phyloP scores from a whole-genome alignment of 805 yeast genomes.

The Wickerhamiella hasegawae region DNA sequence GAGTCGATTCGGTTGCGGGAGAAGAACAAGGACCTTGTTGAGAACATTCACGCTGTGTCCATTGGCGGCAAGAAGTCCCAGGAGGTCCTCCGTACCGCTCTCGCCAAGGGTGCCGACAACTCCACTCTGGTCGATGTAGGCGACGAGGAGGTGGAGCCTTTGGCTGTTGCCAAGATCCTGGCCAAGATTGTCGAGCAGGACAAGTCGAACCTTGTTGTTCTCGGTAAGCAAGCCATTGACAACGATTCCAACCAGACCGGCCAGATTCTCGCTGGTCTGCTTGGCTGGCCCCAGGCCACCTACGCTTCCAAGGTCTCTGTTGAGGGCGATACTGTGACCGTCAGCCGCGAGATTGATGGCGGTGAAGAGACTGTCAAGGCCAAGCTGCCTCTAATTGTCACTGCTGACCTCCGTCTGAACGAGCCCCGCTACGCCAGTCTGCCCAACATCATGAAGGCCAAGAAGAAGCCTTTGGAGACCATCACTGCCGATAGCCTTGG shows the following conservation, averaged over 20 bases:
- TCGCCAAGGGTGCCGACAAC: conserved; percentile 89
- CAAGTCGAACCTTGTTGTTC: conserved; percentile 58
- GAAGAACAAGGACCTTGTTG: conserved; percentile 47
- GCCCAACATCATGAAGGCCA: conserved; percentile 96
- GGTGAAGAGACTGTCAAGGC: conserved; percentile 76
- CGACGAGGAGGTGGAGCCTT: conserved; percentile 58
- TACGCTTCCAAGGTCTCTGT: conserved; percentile 76
- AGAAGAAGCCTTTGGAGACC: conserved; percentile 78
- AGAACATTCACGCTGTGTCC: conserved; percentile 75
- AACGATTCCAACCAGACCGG: conserved; percentile 93
- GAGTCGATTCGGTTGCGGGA: conserved; percentile 75
- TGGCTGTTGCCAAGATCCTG: conserved; percentile 76
- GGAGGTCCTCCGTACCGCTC: conserved; percentile 73
- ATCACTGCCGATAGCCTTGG: conserved; percentile 51
- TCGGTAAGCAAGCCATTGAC: conserved; percentile 96
- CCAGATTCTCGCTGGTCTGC: conserved; percentile 84
- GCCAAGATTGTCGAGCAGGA: conserved; percentile 55
- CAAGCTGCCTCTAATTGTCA: conserved; percentile 66
- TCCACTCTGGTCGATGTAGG: conserved; percentile 72
- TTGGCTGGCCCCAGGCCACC: conserved; percentile 95
- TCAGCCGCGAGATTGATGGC: conserved; percentile 89
- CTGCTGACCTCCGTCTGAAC: conserved; percentile 86
- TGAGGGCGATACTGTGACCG: conserved; percentile 34
- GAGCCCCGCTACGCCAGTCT: conserved; percentile 92
- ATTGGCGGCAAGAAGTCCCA: conserved; percentile 79